These are phyloP conservation scores for Ambispora gerdemannii DNA, from an alignment of 192 early-diverging fungal genomes.

Conservation along the genomic window DNA sequence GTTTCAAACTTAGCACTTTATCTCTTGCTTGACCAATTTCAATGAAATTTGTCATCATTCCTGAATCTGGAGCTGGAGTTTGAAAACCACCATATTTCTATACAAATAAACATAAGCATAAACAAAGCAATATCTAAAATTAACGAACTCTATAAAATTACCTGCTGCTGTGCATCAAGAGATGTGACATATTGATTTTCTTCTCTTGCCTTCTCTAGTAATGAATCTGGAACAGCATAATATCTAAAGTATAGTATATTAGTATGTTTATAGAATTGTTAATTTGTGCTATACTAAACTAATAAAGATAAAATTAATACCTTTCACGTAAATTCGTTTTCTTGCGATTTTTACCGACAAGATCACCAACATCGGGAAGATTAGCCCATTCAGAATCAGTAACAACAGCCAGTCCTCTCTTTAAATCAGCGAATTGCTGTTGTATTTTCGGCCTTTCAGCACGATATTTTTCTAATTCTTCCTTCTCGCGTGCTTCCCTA, in stretches of 20 bases:
- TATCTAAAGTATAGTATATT: constrained; percentile 24
- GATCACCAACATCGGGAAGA: constrained; percentile 75
- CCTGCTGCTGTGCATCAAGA: constrained; percentile 61
- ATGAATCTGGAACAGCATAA: constrained; percentile 61
- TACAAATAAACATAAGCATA: background rate
- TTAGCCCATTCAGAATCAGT: constrained; percentile 85
- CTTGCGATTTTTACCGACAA: constrained; percentile 77
- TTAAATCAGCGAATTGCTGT: constrained; percentile 87
- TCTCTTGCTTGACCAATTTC: constrained; percentile 92
- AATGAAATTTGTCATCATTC: constrained; percentile 80
- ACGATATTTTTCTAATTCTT: constrained; percentile 61
- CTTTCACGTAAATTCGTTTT: constrained; percentile 55
- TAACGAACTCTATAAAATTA: constrained; percentile 1
- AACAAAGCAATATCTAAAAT: background rate
- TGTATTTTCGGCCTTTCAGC: constrained; percentile 78
- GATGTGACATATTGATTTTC: constrained; percentile 52
- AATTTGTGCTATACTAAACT: background rate
- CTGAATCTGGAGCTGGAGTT: constrained; percentile 53
- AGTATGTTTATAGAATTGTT: background rate
- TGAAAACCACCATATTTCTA: constrained; percentile 54
- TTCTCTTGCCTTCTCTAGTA: constrained; percentile 52
- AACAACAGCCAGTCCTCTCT: constrained; percentile 74
- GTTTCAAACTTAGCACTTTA: constrained; percentile 83
- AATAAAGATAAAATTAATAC: constrained; percentile 33
- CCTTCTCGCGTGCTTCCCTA: constrained; percentile 71